A percentile compares a stretch with the other conserved stretches of the same genome.
phyloP scores from a whole-genome alignment of 768 basidiomycete species.

The Xerocomus potaroensis region DNA sequence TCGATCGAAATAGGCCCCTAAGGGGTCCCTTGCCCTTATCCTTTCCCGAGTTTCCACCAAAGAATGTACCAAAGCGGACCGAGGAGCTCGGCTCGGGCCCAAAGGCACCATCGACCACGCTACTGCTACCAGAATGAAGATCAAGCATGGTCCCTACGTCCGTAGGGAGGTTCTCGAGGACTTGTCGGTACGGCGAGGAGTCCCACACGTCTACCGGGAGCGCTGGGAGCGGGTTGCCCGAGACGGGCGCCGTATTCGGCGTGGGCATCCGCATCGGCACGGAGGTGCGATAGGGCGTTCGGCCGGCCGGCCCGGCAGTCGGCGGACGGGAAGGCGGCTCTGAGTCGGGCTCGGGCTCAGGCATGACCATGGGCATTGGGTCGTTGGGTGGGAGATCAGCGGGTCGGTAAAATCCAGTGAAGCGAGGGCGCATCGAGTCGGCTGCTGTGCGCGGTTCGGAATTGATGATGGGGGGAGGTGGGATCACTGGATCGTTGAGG shows the following conservation, averaged over 20 bases:
- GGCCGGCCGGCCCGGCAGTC: slow-evolving; percentile 1
- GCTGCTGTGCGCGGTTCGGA: slow-evolving; percentile 7
- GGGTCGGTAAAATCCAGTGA: slow-evolving; percentile 27
- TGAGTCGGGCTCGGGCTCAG: neutral
- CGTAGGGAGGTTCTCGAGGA: slow-evolving; percentile 48
- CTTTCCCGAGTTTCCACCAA: slow-evolving; percentile 24
- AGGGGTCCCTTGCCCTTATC: slow-evolving; percentile 34
- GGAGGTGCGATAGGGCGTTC: slow-evolving; percentile 10
- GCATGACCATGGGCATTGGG: neutral
- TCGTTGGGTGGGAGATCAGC: slow-evolving; percentile 10
- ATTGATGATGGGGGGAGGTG: slow-evolving; percentile 15
- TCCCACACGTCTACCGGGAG: slow-evolving; percentile 62
- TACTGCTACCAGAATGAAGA: neutral
- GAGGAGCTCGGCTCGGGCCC: slow-evolving; percentile 18
- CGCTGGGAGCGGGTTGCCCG: slow-evolving; percentile 55
- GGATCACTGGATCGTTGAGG: slow-evolving; percentile 15
- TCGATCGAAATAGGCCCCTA: slow-evolving; percentile 45
- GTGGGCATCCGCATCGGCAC: slow-evolving; percentile 7
- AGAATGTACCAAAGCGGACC: slow-evolving; percentile 17
- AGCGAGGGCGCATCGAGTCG: slow-evolving; percentile 20
- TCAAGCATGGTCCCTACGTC: slow-evolving; percentile 29
- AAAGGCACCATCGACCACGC: too few species aligned
- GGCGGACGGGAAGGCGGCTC: slow-evolving; percentile 2
- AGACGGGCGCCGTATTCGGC: neutral
- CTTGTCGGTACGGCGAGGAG: slow-evolving; percentile 49